phyloP scores from a whole-genome alignment of 2,329 filamentous ascomycete genomes.

The Helotiales sp. region DNA sequence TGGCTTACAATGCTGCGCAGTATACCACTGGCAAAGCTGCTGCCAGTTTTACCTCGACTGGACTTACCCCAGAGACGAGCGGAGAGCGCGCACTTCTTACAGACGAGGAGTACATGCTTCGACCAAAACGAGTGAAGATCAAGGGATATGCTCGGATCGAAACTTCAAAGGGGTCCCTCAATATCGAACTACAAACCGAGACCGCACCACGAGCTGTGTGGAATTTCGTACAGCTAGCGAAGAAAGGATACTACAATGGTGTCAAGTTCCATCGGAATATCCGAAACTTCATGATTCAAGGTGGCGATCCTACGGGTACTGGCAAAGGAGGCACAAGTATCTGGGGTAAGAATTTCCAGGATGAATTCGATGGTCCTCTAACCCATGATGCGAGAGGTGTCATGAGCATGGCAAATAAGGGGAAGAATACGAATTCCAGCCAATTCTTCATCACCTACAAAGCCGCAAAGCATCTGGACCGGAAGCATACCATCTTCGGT shows the following conservation, averaged over 20 bases:
- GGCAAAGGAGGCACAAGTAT: conserved; percentile 88
- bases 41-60: conserved; percentile 93
- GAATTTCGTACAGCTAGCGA: conserved; percentile 90
- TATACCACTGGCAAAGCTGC: conserved; percentile 92
- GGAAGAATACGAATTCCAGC: conserved; percentile 94
- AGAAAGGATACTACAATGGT: conserved; percentile 87
- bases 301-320: conserved; percentile 90
- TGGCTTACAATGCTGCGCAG: conserved; percentile 82
- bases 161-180: conserved; percentile 84
- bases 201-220: conserved; percentile 91
- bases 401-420: conserved; percentile 96
- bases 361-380: conserved; percentile 89
- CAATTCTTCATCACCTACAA: conserved; percentile 96
- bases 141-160: conserved; percentile 92
- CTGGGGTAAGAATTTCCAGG: conserved; percentile 93
- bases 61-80: conserved; percentile 88
- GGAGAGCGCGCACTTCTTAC: conserved; percentile 83
- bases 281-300: conserved; percentile 96
- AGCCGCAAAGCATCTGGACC: conserved; percentile 81
- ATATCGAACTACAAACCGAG: conserved; percentile 88
- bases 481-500: conserved; percentile 97
- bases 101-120: conserved; percentile 96
- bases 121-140: conserved; percentile 83
- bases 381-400: conserved; percentile 83
- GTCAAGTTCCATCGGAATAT: conserved; percentile 94